Base-by-base conservation (phyloP, 768 basidiomycete genomes). In the Scleroderma citrinum region DNA sequence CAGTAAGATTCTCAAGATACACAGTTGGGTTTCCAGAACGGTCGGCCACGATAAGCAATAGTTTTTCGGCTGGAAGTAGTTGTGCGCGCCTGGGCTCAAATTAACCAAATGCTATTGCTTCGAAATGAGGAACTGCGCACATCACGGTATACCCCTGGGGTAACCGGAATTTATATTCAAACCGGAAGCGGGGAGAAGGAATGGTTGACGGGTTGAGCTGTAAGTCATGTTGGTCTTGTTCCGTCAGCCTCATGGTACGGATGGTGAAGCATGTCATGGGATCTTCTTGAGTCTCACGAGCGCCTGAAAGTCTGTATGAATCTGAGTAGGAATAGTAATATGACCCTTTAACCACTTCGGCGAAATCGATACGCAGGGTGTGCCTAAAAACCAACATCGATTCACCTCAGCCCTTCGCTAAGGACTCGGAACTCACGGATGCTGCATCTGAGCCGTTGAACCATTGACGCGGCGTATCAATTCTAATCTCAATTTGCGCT, bases 1-100 rank as follows among this genome's bases (percentile, higher is more conserved):
- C 46, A 10, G 46, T 29, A 2, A 67, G 46, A 0, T 16, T 36
- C 7, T 75, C 75, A 11, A 72, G 46, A 50, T 62, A 76, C 3
- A 77, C 52, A 20, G 55, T 50, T 3, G 74, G 37, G 19, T 60
- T 51, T 7, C 64, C 65, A 1, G 40, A 26, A 2, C 47, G 39
- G 51, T 71, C 66, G 29, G 66, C 61, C 7, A 71, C 47, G 3
- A 77, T 56, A 0, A 76, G 54, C 2, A 78, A 57, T 34, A 71
- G 63, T 23, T 55, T 67, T n/a, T 62, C 60, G 19, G 63, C 55
- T 21, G 61, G 59, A 31, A 76, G 63, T 0, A 76, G 47, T 47
- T 76, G 74, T 1, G 59, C 47, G 21, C 65, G 56, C 20, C 67
- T 70, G 17, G 19, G 11, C 5, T 5, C 20, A n/a, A n/a, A 1